Conservation (phyloP, 352 stramenopile genomes). For the Blastocystis sp. region DNA sequence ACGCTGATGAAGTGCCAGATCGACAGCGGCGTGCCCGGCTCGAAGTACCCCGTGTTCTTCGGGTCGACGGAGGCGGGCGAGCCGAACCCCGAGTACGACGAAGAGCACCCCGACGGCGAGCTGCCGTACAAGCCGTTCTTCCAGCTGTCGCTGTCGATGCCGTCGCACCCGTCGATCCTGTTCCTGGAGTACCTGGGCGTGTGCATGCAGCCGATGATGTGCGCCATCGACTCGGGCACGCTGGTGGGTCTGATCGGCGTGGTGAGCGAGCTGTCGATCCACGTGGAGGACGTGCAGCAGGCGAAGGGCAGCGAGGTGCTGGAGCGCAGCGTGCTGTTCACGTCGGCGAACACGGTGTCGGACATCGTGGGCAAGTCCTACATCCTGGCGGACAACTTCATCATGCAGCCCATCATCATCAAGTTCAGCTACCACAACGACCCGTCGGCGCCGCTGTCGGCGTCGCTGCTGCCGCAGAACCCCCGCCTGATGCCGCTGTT, state of each 20-base stretch:
- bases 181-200: conserved; percentile 64
- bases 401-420: conserved; percentile 67
- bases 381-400: conserved; percentile 70
- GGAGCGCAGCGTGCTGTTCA: conserved; percentile 10
- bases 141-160: conserved; percentile 64
- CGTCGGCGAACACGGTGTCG: conserved; percentile 11
- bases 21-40: conserved; percentile 12
- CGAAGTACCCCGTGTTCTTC: conserved; percentile 60
- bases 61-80: conserved; percentile 54
- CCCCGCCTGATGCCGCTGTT: conserved; percentile 51
- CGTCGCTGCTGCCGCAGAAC: conserved; percentile 54
- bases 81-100: conserved; percentile 50
- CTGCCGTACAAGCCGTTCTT: conserved; percentile 65
- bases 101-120: not conserved
- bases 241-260: conserved; percentile 28
- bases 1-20: conserved; percentile 74
- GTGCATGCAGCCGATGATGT: conserved; percentile 66
- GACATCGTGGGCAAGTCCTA: conserved; percentile 49
- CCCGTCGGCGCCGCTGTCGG: conserved; percentile 31
- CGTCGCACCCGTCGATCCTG: conserved; percentile 51
- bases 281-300: conserved; percentile 42
- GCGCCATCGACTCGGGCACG: conserved; percentile 22
- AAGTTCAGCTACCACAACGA: conserved; percentile 62
- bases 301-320: conserved; percentile 35
- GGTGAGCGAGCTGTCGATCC: conserved; percentile 16